These are phyloP conservation scores for Lepiota venenata DNA, from an alignment of 768 basidiomycete species.

Conservation along the genomic window DNA sequence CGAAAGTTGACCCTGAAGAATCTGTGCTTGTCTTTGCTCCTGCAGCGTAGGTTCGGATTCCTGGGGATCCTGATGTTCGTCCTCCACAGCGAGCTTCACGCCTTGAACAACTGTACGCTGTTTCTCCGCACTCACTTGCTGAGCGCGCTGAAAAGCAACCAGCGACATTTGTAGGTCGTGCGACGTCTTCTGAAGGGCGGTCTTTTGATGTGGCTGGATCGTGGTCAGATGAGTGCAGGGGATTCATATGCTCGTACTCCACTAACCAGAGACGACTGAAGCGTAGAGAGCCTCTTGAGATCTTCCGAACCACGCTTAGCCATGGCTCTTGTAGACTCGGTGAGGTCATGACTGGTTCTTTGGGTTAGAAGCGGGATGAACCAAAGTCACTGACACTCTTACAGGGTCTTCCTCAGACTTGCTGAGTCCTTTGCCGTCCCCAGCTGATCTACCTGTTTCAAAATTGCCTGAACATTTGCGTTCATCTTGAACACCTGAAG, in stretches of 20 bases:
- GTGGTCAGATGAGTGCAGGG: background rate
- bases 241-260: background rate
- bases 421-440: conserved; percentile 83
- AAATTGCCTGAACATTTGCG: conserved; percentile 92
- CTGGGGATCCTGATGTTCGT: conserved; percentile 44
- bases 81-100: conserved; percentile 82
- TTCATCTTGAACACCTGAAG: conserved; percentile 99
- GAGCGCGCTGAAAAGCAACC: conserved; percentile 88
- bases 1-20: conserved; percentile 71
- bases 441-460: conserved; percentile 95
- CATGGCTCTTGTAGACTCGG: conserved; percentile 92
- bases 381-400: conserved; percentile 27
- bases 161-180: conserved; percentile 90
- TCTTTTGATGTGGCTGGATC: conserved; percentile 72
- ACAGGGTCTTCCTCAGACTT: conserved; percentile 81
- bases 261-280: conserved; percentile 61
- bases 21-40: conserved; percentile 65
- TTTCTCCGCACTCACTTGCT: conserved; percentile 84
- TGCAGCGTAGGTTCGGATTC: conserved; percentile 38
- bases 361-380: conserved; percentile 4
- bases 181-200: conserved; percentile 85
- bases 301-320: conserved; percentile 93
- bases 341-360: conserved; percentile 77
- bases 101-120: conserved; percentile 88
- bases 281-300: conserved; percentile 79